Conservation (phyloP, 2,329 filamentous ascomycete genomes). For the Emydomyces testavorans region DNA sequence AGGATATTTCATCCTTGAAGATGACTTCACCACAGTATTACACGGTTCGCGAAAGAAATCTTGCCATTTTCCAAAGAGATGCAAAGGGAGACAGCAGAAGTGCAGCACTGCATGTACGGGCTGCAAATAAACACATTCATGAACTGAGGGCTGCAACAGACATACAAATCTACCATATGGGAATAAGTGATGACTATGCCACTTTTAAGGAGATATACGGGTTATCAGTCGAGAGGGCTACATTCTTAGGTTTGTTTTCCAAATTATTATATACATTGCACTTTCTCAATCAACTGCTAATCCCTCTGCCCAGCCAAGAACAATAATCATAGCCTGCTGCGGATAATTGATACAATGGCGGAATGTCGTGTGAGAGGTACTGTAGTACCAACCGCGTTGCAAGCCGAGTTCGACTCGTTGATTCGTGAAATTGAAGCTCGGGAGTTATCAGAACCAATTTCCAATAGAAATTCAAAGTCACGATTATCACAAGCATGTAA, state of each 20-base stretch:
- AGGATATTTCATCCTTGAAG: background rate
- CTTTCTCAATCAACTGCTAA: background rate
- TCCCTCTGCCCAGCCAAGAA: background rate
- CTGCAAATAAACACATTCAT: background rate
- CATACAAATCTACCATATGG: background rate
- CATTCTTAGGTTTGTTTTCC: background rate
- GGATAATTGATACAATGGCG: background rate
- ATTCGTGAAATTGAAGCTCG: background rate
- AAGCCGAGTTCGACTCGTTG: background rate
- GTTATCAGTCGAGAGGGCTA: background rate
- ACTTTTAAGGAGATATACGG: background rate
- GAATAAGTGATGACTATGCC: background rate
- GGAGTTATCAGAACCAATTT: background rate
- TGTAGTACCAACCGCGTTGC: background rate
- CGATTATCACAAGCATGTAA: background rate
- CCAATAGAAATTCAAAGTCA: background rate
- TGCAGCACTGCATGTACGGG: background rate
- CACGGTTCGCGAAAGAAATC: background rate
- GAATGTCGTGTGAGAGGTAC: background rate
- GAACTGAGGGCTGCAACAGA: background rate
- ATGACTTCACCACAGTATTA: background rate
- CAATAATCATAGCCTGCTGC: background rate
- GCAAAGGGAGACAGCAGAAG: background rate
- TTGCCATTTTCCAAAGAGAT: background rate
- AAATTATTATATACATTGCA: background rate